A percentile compares a stretch with the other conserved stretches of the same genome.
Conservation (phyloP, 2,329 filamentous ascomycete genomes). For the Plectosphaerella sp. region DNA sequence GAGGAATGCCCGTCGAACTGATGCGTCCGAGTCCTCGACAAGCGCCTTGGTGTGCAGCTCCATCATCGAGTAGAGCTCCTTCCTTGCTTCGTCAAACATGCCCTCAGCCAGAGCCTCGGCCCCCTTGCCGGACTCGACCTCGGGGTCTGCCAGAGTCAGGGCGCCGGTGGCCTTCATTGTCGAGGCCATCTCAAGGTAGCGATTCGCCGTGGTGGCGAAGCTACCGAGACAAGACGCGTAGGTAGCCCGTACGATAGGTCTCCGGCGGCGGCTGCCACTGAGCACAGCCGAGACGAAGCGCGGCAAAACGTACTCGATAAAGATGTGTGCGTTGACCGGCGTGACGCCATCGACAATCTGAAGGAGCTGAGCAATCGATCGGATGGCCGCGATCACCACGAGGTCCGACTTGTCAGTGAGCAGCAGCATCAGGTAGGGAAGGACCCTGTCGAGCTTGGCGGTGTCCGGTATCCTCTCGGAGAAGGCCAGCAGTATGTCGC, state of each 20-base stretch:
- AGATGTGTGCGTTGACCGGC: conserved; percentile 65
- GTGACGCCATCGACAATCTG: conserved; percentile 87
- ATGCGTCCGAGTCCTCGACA: conserved; percentile 79
- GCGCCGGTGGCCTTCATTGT: conserved; percentile 81
- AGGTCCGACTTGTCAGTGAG: conserved; percentile 78
- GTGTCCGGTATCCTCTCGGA: conserved; percentile 89
- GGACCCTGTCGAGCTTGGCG: conserved; percentile 86
- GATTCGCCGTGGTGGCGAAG: conserved; percentile 77
- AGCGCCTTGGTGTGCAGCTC: conserved; percentile 86
- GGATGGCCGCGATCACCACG: conserved; percentile 79
- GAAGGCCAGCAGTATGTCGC: conserved; percentile 88
- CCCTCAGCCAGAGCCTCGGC: conserved; percentile 71
- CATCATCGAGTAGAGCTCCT: conserved; percentile 77
- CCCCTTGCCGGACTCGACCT: conserved; percentile 67
- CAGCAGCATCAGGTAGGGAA: conserved; percentile 83
- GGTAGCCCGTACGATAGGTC: conserved; percentile 74
- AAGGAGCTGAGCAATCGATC: conserved; percentile 83
- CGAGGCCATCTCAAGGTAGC: conserved; percentile 87
- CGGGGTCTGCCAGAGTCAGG: conserved; percentile 70
- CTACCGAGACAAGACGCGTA: conserved; percentile 92
- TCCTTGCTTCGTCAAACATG: conserved; percentile 81
- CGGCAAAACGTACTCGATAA: conserved; percentile 64
- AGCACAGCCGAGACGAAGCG: conserved; percentile 53
- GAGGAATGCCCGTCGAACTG: conserved; percentile 85
- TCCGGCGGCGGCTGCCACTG: conserved; percentile 47